Evolutionary conservation across 768 basidiomycete genomes (phyloP).

Genomic region (Amanita rubescens): DNA sequence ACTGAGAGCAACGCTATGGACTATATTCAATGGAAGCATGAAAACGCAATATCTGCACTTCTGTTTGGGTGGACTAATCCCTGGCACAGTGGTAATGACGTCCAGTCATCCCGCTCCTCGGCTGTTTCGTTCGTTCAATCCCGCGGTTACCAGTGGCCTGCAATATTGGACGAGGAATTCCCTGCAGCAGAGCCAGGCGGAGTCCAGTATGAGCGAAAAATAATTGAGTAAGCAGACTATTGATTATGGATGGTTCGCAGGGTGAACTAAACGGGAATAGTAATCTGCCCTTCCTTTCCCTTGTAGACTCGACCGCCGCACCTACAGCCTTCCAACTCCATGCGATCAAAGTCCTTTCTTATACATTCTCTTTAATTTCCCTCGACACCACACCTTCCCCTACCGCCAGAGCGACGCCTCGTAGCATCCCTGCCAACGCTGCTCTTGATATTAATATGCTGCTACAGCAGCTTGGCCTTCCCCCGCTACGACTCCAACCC

Average conservation of each 20-base stretch:
- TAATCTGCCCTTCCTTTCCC: slow-evolving; percentile 45
- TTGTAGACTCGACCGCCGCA: slow-evolving; percentile 33
- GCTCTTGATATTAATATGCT: slow-evolving; percentile 44
- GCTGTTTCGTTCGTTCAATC: slow-evolving; percentile 29
- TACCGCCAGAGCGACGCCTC: slow-evolving; percentile 31
- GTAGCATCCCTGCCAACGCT: slow-evolving; percentile 10
- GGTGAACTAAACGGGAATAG: slow-evolving; percentile 24
- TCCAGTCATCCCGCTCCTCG: slow-evolving; percentile 15
- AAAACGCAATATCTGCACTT: slow-evolving; percentile 34
- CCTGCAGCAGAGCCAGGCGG: slow-evolving; percentile 32
- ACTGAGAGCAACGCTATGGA: slow-evolving; percentile 13
- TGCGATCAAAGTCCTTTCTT: slow-evolving; percentile 55
- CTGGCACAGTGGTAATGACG: slow-evolving; percentile 3
- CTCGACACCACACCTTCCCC: slow-evolving; percentile 21
- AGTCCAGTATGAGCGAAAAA: slow-evolving; percentile 30
- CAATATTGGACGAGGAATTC: slow-evolving; percentile 39
- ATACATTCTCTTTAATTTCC: slow-evolving; percentile 44
- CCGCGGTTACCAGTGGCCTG: slow-evolving; percentile 44
- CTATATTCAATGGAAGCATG: slow-evolving; percentile 35
- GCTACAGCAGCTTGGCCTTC: slow-evolving; percentile 59
- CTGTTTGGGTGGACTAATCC: slow-evolving; percentile 10
- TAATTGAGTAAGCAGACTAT: slow-evolving; percentile 30
- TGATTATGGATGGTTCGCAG: not conserved
- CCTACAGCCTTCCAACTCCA: slow-evolving; percentile 58
- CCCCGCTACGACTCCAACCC: slow-evolving; percentile 32